Conservation (phyloP, 768 basidiomycete species). For the Pluteus cervinus region DNA sequence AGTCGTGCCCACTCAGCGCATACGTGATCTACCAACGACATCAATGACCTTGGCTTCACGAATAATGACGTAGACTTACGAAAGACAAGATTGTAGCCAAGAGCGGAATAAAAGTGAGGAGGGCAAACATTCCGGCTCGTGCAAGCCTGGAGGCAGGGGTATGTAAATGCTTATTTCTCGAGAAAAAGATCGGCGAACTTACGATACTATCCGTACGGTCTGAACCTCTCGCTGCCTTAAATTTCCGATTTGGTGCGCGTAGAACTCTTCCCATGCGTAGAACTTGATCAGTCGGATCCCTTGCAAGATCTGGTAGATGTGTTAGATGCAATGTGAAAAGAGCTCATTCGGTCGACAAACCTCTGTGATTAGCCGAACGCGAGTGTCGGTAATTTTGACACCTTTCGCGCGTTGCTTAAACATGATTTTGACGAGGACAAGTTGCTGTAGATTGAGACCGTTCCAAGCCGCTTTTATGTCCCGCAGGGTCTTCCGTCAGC, state of each 20-base stretch:
- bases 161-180: too few species aligned
- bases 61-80: constrained; percentile 27
- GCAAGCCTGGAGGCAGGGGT: constrained; percentile 25
- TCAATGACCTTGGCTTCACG: background rate
- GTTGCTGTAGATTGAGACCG: too few species aligned
- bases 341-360: too few species aligned
- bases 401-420: constrained; percentile 37
- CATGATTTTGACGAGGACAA: constrained; percentile 35
- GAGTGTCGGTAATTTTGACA: constrained; percentile 45
- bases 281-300: constrained; percentile 63
- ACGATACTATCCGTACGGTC: constrained; percentile 33
- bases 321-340: too few species aligned
- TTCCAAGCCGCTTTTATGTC: too few species aligned
- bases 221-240: constrained; percentile 33
- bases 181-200: constrained; percentile 11
- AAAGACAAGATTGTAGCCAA: constrained; percentile 45
- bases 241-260: constrained; percentile 32
- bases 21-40: constrained; percentile 48
- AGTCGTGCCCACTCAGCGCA: constrained; percentile 45
- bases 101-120: constrained; percentile 46
- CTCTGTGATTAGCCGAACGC: constrained; percentile 48
- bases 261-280: constrained; percentile 56
- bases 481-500: too few species aligned
- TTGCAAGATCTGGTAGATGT: constrained; percentile 62
- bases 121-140: constrained; percentile 30